Base-by-base conservation (phyloP, 306 rosid genomes). In the Ziziphus jujuba region DNA sequence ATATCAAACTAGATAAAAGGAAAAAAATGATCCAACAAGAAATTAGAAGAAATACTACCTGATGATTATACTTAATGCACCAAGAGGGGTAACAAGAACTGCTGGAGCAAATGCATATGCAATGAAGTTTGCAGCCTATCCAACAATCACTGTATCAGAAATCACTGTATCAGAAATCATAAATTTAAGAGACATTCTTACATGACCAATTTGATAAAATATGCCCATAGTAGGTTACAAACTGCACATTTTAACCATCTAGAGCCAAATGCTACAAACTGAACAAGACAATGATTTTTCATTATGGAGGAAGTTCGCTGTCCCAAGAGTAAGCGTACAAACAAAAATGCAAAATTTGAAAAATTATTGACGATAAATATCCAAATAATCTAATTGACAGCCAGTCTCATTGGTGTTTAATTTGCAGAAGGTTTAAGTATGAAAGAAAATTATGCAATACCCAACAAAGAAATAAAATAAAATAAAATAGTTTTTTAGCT, bases 51-150 rank as follows among this genome's bases (percentile, higher is more conserved):
- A 84, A 67, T 14, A 17, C 54, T 83, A 88, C 97, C 97, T 91
- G 57, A 91, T 84, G 12, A 91, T 91, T 43, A 91, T 89, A 54
- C 97, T 91, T 71, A 91, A 66, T 51, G 97, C 97, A n/a, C 97
- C 97, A 12, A 91, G 95, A 36, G 97, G 97, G 28, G 97, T 88
- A 64, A 91, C 97, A 19, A 91, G 88, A 54, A 91, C 86, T 28
- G 96, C 96, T 2, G 97, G 97, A 59, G 97, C 91, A 84, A 88
- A 91, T 38, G 96, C 97, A 73, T 91, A 91, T 0, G 97, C 97
- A 67, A 82, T 69, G 63, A 91, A 91, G 67, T 91, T 91, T 55
- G 96, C 96, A 64, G 82, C 67, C 83, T 88, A 95, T 65, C 97
- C 97, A 38, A 83, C 88, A 78, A 91, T 78, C 97, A 91, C 97